These are phyloP conservation scores for Fusarium sp. DNA, from an alignment of 2,329 filamentous ascomycete species.

Conservation along the genomic window DNA sequence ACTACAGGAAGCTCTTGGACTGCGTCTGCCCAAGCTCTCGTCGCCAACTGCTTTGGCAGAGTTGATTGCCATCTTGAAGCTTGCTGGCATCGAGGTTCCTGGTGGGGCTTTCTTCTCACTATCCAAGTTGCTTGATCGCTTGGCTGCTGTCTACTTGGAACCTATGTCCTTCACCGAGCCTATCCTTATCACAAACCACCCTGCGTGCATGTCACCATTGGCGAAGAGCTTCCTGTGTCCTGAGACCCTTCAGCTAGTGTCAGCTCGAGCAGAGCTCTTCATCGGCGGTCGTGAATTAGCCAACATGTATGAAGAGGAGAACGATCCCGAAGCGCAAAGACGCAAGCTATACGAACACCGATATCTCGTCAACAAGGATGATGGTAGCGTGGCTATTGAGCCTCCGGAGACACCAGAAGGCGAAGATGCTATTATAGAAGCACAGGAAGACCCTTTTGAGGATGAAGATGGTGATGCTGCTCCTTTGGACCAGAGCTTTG, in stretches of 20 bases:
- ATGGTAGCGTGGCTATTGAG: conserved; percentile 49
- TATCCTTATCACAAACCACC: conserved; percentile 90
- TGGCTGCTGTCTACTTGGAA: conserved; percentile 82
- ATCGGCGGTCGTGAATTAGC: conserved; percentile 83
- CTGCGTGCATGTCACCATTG: conserved; percentile 89
- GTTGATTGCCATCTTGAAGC: conserved; percentile 63
- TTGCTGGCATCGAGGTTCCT: conserved; percentile 73
- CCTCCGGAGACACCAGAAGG: conserved; percentile 15
- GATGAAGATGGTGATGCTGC: conserved; percentile 59
- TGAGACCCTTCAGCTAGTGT: conserved; percentile 74
- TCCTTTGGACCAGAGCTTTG: conserved; percentile 80
- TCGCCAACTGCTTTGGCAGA: conserved; percentile 66
- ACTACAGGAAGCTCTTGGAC: conserved; percentile 75
- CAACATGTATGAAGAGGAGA: conserved; percentile 99
- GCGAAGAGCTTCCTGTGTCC: conserved; percentile 85
- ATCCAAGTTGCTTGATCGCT: conserved; percentile 80
- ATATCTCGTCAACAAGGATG: conserved; percentile 50
- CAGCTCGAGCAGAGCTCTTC: conserved; percentile 87
- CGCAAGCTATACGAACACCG: conserved; percentile 77
- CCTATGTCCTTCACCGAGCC: conserved; percentile 74
- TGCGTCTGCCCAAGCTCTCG: conserved; percentile 72
- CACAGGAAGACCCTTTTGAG: conserved; percentile 26
- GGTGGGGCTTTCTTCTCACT: conserved; percentile 70
- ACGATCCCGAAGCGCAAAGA: conserved; percentile 87
- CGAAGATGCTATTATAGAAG: conserved; percentile 8